phyloP scores from a whole-genome alignment of 225 moss, liverwort and hornwort genomes.

The Sphagnum tenellum region DNA sequence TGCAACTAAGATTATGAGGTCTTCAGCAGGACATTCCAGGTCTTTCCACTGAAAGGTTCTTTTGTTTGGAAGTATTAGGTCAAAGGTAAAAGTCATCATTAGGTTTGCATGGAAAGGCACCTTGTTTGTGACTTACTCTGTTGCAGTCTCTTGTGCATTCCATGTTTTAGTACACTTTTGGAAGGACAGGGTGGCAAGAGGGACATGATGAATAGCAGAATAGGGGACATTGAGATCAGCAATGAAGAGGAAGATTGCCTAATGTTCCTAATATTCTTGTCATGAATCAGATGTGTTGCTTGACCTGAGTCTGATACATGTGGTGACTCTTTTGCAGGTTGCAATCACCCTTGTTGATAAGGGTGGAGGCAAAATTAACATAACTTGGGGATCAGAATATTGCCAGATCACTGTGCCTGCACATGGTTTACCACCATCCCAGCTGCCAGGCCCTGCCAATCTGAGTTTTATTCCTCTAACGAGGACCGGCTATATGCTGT shows the following conservation, averaged over 20 bases:
- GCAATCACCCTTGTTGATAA: constrained; percentile 30
- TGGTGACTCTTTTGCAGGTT: constrained; percentile 12
- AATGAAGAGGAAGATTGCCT: neutral
- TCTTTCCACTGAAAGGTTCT: neutral
- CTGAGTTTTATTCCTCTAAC: constrained; percentile 15
- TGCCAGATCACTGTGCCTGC: constrained; percentile 19
- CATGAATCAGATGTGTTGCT: neutral
- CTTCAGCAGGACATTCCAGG: too few relatives aligned
- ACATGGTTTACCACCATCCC: constrained; percentile 6
- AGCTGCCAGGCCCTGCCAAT: constrained; percentile 8
- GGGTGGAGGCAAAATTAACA: constrained; percentile 21
- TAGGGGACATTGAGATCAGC: too few relatives aligned
- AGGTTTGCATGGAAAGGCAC: neutral
- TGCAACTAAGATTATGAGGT: too few relatives aligned
- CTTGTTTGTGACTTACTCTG: too few relatives aligned
- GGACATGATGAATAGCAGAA: too few relatives aligned
- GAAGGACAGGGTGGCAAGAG: neutral
- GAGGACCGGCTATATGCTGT: constrained; percentile 14
- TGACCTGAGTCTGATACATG: too few relatives aligned
- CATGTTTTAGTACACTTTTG: neutral
- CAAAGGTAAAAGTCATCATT: neutral
- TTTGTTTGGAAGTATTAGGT: neutral
- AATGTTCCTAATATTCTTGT: neutral
- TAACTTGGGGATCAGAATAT: constrained; percentile 38
- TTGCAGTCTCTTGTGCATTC: neutral